Evolutionary conservation across 2,329 filamentous ascomycete species (phyloP).

Genomic region (Aspergillus proliferans): DNA sequence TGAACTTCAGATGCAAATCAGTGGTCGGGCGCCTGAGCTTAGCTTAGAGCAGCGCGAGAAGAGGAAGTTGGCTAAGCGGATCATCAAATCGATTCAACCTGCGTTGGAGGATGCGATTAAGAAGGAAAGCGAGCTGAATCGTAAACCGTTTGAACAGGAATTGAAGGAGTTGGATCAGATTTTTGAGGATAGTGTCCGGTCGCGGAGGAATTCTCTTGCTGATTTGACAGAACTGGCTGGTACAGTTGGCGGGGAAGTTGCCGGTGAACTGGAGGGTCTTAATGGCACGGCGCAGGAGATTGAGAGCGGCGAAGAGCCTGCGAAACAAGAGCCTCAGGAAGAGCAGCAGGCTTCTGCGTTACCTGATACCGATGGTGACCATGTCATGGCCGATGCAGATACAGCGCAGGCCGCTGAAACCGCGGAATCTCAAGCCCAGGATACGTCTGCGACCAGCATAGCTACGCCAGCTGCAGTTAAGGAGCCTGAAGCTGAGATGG

Average conservation of each 20-base stretch:
- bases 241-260: slow-evolving; percentile 33
- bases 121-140: slow-evolving; percentile 74
- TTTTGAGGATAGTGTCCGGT: slow-evolving; percentile 60
- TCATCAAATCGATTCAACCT: slow-evolving; percentile 75
- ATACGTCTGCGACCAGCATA: slow-evolving; percentile 4
- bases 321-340: slow-evolving; percentile 21
- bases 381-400: slow-evolving; percentile 10
- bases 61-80: slow-evolving; percentile 79
- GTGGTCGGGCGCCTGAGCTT: slow-evolving; percentile 40
- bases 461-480: slow-evolving; percentile 7
- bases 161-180: slow-evolving; percentile 68
- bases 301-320: slow-evolving; percentile 17
- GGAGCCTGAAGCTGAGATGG: slow-evolving; percentile 8
- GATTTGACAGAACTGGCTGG: slow-evolving; percentile 26
- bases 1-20: slow-evolving; percentile 47
- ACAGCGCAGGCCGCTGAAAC: slow-evolving; percentile 2
- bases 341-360: slow-evolving; percentile 8
- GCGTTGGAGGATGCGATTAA: slow-evolving; percentile 67
- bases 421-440: slow-evolving; percentile 4
- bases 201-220: slow-evolving; percentile 46
- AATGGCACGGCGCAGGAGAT: slow-evolving; percentile 20
- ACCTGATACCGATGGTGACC: slow-evolving; percentile 7
- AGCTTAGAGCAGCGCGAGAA: slow-evolving; percentile 68
- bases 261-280: slow-evolving; percentile 43
- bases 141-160: slow-evolving; percentile 63